These are phyloP conservation scores for Cicer bijugum DNA, from an alignment of 306 rosid genomes.

Conservation along the genomic window DNA sequence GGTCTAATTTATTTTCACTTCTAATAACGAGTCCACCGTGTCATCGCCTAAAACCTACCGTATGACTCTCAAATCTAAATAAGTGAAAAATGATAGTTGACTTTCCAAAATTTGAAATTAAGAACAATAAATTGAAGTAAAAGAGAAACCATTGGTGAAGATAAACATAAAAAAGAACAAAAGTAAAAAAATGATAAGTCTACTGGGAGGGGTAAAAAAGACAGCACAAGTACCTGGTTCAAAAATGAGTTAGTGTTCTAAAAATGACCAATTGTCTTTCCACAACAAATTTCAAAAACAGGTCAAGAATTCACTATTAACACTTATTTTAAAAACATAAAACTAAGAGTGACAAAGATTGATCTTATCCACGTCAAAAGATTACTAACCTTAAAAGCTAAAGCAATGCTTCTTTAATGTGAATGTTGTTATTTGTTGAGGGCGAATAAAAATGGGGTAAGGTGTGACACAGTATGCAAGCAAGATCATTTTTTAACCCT, in stretches of 20 bases:
- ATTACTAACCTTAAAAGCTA: conserved; percentile 22
- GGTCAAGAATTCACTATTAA: conserved; percentile 31
- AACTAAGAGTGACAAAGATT: conserved; percentile 13
- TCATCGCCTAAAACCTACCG: too few species aligned
- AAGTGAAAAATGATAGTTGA: background rate
- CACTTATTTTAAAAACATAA: conserved; percentile 15
- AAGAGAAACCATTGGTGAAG: background rate
- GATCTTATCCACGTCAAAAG: conserved; percentile 44
- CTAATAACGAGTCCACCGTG: too few species aligned
- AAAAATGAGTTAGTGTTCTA: background rate
- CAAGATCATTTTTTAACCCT: conserved; percentile 28
- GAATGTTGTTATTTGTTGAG: conserved; percentile 30
- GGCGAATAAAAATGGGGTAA: conserved; percentile 10
- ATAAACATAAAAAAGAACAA: background rate
- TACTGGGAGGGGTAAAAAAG: background rate
- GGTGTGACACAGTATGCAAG: conserved; percentile 12
- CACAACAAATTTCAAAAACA: conserved; percentile 30
- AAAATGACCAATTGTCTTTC: conserved; percentile 24
- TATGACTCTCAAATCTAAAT: background rate
- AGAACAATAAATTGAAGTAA: background rate
- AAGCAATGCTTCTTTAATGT: conserved; percentile 21
- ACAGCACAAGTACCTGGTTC: background rate
- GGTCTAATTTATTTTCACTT: too few species aligned
- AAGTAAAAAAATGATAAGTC: background rate
- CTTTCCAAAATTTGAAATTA: background rate